Evolutionary conservation across 495 filamentous ascomycete genomes (phyloP), one percentile per base, ranked within the genome.

Genomic region (Aspergillus homomorphus): DNA sequence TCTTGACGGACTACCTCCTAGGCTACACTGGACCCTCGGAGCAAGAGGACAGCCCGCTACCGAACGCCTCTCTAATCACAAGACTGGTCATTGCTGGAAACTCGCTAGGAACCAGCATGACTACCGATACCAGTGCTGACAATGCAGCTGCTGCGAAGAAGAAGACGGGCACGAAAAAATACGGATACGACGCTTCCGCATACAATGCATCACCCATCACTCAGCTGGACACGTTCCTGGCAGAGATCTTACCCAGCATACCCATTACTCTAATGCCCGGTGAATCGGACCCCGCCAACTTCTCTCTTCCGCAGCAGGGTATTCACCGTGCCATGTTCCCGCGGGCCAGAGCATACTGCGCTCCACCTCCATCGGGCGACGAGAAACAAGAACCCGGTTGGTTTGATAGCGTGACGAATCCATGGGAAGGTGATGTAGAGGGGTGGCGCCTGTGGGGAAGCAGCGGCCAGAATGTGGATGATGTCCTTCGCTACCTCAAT

Each of bases 331-430:
- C 89, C 56, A 87, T 93, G 86, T 89, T 96, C 56, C 88, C 89
- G 2, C 80, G 82, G 15, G 77, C 89, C 20, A 77, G 92, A 62
- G 75, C 79, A 22, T 98, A 91, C 66, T 72, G 69, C 28, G 63
- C 76, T 21, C 76, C 82, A 21, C 75, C 81, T 15, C 66, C 72
- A 16, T 79, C 84, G 7, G 77, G 62, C 0, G 71, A 76, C 6
- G 67, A 71, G 24, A 72, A 72, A 26, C 66, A 72, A 19, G 81
- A 86, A 51, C 74, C 80, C 0, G 84, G 88, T 26, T 96, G 90
- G 87, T 87, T 98, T 54, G 89, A 97, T 73, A 82, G 81, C 43
- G 90, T 90, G 42, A 97, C 94, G 43, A 99, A 99, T 67, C 94
- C 94, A 0, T 96, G 89, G 87, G 88, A 92, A 56, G 91, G 84